Evolutionary conservation across 2,329 filamentous ascomycete species (phyloP), one percentile per base, ranked within the genome.

Genomic region (Cytospora paraplurivora): DNA sequence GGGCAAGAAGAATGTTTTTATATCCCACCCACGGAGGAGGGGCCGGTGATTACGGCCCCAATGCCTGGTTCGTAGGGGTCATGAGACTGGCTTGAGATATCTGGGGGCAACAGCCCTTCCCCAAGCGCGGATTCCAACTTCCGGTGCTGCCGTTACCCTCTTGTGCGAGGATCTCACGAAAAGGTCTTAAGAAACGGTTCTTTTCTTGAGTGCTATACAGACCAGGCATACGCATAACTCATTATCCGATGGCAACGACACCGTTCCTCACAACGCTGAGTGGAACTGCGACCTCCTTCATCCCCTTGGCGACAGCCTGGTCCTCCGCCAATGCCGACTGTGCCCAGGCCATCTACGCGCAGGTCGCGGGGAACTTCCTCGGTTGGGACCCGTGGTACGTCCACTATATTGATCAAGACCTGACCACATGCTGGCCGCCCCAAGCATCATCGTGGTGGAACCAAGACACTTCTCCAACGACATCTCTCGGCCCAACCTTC

Each of bases 341-440:
- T 33, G 62, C 53, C 7, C 12, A 19, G 10, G 62, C 35, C 13
- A 8, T 64, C 17, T 64, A 64, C 47, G 21, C 54, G 17, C 57
- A 61, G 21, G 27, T 53, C 49, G 49, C 15, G 12, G 57, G 62
- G 19, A 49, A 21, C 6, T 57, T 64, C 7, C 12, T 64, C 17
- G 62, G 47, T 17, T 64, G 62, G 62, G 62, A 64, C 15, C 58
- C 62, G 21, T 64, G 57, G 53, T 62, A 56, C 17, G 27, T 41
- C n/a, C 32, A 50, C 3, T 27, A 49, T 8, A 32, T 64, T 13
- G 51, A 61, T 1, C 53, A 7, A 11, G 27, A 33, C 4, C 21
- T 61, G 13, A 44, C 62, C 4, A 64, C 54, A 7, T 64, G 62
- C 54, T 64, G 62, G 62, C 62, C 62, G 5, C 53, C 62, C n/a